Percentiles rank a stretch among this genome's conserved stretches.
Conservation (phyloP, 73 alveolate genomes). For the Tetrahymena borealis region DNA sequence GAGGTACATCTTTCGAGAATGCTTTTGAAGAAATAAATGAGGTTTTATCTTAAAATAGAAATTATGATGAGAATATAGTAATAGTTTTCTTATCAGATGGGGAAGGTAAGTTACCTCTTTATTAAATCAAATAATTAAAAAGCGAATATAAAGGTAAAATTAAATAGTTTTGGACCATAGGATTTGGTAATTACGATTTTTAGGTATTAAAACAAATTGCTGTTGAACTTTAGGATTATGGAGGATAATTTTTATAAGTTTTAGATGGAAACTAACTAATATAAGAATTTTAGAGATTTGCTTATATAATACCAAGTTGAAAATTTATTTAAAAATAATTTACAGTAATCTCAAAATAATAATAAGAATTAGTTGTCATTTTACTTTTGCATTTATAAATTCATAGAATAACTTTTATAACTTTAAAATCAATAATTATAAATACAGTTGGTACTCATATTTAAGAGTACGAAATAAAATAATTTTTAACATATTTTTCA, state of each 20-base stretch:
- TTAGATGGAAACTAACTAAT: not conserved
- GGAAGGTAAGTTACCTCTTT: not conserved
- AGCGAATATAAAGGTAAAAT: not conserved
- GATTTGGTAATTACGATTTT: not conserved
- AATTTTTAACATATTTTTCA: no score
- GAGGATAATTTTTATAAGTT: not conserved
- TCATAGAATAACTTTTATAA: no score
- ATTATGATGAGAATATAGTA: not conserved
- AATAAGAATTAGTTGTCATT: no score
- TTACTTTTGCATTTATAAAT: no score
- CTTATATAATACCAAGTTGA: not conserved
- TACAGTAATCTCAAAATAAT: no score
- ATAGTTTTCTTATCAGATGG: not conserved
- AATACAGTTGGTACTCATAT: no score
- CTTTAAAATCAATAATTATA: no score
- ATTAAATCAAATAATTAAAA: not conserved
- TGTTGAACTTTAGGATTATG: not conserved
- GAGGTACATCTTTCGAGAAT: not conserved
- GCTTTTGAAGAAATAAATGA: not conserved
- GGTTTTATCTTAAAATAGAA: not conserved
- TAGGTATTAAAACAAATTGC: not conserved
- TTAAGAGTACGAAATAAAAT: no score
- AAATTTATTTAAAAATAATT: no score
- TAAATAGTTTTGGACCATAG: not conserved
- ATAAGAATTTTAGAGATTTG: not conserved